These are phyloP conservation scores for Aspergillus tamarii DNA, from an alignment of 2,329 filamentous ascomycete genomes.

Conservation along the genomic window DNA sequence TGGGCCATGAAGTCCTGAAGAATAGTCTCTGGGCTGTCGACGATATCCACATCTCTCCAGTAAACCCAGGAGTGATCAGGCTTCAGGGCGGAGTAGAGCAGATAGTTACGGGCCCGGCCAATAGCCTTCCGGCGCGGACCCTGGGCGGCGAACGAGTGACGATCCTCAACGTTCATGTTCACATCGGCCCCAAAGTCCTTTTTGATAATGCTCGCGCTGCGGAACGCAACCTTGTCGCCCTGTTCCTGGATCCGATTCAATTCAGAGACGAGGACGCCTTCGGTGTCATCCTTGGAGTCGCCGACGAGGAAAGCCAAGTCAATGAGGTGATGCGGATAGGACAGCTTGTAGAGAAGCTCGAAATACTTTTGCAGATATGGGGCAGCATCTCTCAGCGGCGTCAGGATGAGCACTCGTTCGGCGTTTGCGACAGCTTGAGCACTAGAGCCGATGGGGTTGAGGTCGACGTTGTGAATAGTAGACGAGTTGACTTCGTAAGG, in stretches of 20 bases:
- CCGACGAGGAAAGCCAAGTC: conserved; percentile 94
- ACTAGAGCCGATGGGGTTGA: conserved; percentile 84
- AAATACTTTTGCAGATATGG: conserved; percentile 86
- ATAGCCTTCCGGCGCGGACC: conserved; percentile 88
- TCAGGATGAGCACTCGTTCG: conserved; percentile 88
- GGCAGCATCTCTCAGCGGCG: conserved; percentile 87
- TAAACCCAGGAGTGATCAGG: conserved; percentile 98
- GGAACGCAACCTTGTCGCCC: conserved; percentile 74
- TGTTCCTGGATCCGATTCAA: conserved; percentile 84
- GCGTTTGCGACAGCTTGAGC: conserved; percentile 75
- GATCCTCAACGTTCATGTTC: conserved; percentile 78
- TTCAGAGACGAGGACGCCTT: conserved; percentile 82
- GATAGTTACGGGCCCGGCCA: conserved; percentile 87
- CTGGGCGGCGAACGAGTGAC: conserved; percentile 85
- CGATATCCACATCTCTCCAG: conserved; percentile 97
- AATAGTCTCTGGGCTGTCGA: conserved; percentile 83
- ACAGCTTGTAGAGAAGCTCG: conserved; percentile 84
- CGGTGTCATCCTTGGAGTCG: conserved; percentile 87
- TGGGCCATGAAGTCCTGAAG: conserved; percentile 95
- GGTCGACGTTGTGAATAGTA: conserved; percentile 77
- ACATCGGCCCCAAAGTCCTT: conserved; percentile 83
- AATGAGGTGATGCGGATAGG: conserved; percentile 93
- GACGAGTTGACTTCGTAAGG: conserved; percentile 81
- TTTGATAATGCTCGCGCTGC: conserved; percentile 79
- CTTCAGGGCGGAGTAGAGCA: conserved; percentile 81